Evolutionary conservation across 2,329 filamentous ascomycete species (phyloP), one percentile per base, ranked within the genome.

Genomic region (Aureobasidium mangrovei): DNA sequence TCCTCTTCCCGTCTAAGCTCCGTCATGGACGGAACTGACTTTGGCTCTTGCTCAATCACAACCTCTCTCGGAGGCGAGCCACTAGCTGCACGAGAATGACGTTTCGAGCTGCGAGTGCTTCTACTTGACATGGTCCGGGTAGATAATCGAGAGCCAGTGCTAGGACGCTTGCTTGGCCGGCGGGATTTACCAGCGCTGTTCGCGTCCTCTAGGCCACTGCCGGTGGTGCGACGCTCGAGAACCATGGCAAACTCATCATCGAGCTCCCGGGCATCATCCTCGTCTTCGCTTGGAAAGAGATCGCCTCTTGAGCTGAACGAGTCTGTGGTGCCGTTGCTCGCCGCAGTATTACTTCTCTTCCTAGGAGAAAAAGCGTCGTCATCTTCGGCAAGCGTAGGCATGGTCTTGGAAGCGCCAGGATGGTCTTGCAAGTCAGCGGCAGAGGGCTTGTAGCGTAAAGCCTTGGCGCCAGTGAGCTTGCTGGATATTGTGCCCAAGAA

Each of bases 171-270:
- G 33, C 64, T 62, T 47, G 60, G 56, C 36, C 60, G 61, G 7
- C 71, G 82, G 7, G 47, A 10, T 59, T 79, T 85, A 43, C 78
- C 81, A 62, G 85, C 90, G 60, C 84, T 84, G 43, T 80, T 78
- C 63, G 89, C 86, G 55, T 93, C 89, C 12, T 74, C 73, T 40
- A 72, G 73, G 31, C 74, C 67, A 3, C 72, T 72, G 1, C 78
- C 81, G n/a, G 78, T 79, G 3, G 60, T 60, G 31, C 85, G 82
- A 51, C 86, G 81, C 57, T 90, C 84, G 58, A 96, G 76, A 3
- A 84, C 82, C 67, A 95, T 84, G 2, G 90, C 88, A 62, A 97
- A 94, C 64, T 96, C 91, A 65, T 96, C 91, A 62, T 91, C 88
- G 18, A 97, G 72, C 9, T 90, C 88, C n/a, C 95, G 82, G 0